Percentiles rank a stretch among this genome's conserved stretches.
These are phyloP conservation scores for Arabidopsis suecica DNA, from an alignment of 345 rosid species.

Conservation along the genomic window DNA sequence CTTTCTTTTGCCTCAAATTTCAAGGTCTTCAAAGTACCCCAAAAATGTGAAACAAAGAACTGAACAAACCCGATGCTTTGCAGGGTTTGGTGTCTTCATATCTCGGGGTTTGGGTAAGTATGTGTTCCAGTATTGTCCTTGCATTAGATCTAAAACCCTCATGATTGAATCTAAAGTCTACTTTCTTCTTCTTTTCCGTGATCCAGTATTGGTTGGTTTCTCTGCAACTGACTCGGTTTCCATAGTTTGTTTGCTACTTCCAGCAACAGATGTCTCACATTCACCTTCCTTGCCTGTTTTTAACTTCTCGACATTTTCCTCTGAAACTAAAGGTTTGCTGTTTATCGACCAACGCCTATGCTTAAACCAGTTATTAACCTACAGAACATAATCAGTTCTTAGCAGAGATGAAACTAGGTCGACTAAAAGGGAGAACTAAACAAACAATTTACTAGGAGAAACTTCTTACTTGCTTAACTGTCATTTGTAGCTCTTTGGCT, in stretches of 20 bases:
- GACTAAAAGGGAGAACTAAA: background rate
- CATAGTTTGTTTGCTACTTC: constrained; percentile 33
- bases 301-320: constrained; percentile 34
- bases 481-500: constrained; percentile 67
- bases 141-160: constrained; percentile 17
- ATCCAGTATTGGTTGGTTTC: constrained; percentile 27
- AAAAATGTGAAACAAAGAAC: constrained; percentile 12
- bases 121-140: background rate
- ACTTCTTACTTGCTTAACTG: constrained; percentile 62
- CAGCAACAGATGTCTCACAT: constrained; percentile 34
- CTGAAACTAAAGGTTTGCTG: constrained; percentile 30
- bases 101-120: background rate
- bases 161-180: constrained; percentile 15
- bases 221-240: constrained; percentile 28
- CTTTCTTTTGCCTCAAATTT: background rate
- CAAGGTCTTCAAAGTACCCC: constrained; percentile 12
- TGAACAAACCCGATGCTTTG: constrained; percentile 23
- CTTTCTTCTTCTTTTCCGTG: constrained; percentile 43
- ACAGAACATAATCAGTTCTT: constrained; percentile 31
- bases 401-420: constrained; percentile 3
- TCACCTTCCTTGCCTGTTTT: constrained; percentile 1
- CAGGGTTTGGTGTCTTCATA: background rate
- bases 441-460: constrained; percentile 10
- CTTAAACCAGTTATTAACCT: constrained; percentile 88
- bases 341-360: constrained; percentile 60